These are phyloP conservation scores for Scopulariopsis brevicaulis DNA, from an alignment of 2,329 filamentous ascomycete species.

Conservation along the genomic window DNA sequence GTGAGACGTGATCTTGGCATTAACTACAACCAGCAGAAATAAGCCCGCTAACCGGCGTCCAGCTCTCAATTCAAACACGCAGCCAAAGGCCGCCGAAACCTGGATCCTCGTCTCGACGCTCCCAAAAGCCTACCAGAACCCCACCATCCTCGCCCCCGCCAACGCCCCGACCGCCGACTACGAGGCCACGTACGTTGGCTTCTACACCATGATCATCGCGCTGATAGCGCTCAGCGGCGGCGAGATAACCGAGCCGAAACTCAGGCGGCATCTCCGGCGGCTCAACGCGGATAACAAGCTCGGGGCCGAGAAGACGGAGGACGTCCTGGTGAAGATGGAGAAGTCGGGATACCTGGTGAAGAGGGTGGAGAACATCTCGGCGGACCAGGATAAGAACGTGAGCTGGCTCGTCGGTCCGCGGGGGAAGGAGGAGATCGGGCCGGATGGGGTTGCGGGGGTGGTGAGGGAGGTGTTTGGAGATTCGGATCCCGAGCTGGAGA, in stretches of 20 bases:
- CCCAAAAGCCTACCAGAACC: constrained; percentile 53
- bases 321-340: constrained; percentile 61
- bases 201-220: constrained; percentile 72
- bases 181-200: constrained; percentile 69
- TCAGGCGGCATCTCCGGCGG: constrained; percentile 63
- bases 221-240: constrained; percentile 68
- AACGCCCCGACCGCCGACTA: constrained; percentile 50
- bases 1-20: constrained; percentile 24
- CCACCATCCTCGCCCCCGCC: constrained; percentile 57
- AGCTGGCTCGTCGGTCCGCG: constrained; percentile 80
- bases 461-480: constrained; percentile 50
- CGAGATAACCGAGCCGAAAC: constrained; percentile 62
- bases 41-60: not conserved
- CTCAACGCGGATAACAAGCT: constrained; percentile 68
- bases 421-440: constrained; percentile 73
- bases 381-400: constrained; percentile 61
- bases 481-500: constrained; percentile 41
- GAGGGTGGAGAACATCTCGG: constrained; percentile 49
- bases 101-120: constrained; percentile 72
- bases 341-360: constrained; percentile 76
- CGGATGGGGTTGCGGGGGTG: constrained; percentile 62
- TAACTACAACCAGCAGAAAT: not conserved
- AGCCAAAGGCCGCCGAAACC: constrained; percentile 49
- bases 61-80: constrained; percentile 27
- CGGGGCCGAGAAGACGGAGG: constrained; percentile 64